Conservation (phyloP, 768 basidiomycete genomes). For the Suillus placidus region DNA sequence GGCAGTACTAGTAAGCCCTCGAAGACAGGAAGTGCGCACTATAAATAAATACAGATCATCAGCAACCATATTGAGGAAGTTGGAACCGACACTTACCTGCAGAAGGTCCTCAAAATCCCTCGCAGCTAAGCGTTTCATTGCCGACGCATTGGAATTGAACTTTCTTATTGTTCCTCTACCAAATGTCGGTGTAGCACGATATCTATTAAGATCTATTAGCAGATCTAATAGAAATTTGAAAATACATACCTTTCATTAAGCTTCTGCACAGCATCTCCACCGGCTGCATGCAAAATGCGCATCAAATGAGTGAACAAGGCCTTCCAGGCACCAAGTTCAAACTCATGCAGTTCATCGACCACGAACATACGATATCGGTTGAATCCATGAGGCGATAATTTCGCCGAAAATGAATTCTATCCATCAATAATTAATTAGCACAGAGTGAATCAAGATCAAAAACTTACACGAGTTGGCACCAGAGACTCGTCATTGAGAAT, state of each 20-base stretch:
- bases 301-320: too few species aligned
- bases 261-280: neutral
- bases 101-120: neutral
- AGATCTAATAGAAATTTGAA: neutral
- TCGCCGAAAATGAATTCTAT: neutral
- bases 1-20: neutral
- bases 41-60: neutral
- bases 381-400: constrained; percentile 17
- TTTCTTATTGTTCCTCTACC: neutral
- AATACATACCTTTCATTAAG: neutral
- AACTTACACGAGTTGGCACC: neutral
- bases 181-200: neutral
- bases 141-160: neutral
- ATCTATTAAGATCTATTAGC: neutral
- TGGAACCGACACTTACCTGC: neutral
- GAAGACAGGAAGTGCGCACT: neutral
- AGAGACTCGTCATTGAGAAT: neutral
- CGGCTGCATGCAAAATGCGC: constrained; percentile 19
- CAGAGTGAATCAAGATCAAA: neutral
- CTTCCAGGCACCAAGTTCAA: constrained; percentile 43
- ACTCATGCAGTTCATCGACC: constrained; percentile 41
- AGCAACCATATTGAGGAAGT: neutral
- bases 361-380: constrained; percentile 31
- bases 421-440: neutral
- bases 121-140: neutral